phyloP scores from a whole-genome alignment of 2,329 filamentous ascomycete species.

The Penicillium crustosum region DNA sequence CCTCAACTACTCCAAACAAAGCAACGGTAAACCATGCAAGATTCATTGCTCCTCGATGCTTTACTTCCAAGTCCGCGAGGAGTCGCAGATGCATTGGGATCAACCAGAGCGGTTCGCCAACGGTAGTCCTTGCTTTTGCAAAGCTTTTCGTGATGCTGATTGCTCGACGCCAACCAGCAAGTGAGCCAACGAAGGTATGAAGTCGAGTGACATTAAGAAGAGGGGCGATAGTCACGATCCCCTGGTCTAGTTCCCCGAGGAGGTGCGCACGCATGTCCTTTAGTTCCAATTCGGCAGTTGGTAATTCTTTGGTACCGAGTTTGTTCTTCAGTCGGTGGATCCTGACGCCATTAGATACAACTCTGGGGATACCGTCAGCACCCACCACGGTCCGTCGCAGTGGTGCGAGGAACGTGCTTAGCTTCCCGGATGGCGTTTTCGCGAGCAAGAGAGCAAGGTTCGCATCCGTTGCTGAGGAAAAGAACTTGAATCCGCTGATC shows the following conservation, averaged over 20 bases:
- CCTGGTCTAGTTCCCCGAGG: slow-evolving; percentile 65
- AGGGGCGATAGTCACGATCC: slow-evolving; percentile 66
- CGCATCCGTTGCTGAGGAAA: slow-evolving; percentile 65
- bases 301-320: slow-evolving; percentile 66
- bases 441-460: slow-evolving; percentile 66
- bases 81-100: slow-evolving; percentile 45
- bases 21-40: slow-evolving; percentile 36
- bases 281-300: slow-evolving; percentile 68
- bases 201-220: slow-evolving; percentile 65
- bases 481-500: slow-evolving; percentile 71
- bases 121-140: slow-evolving; percentile 39
- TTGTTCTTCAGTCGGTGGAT: slow-evolving; percentile 72
- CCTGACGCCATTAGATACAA: slow-evolving; percentile 61
- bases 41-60: slow-evolving; percentile 40
- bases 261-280: slow-evolving; percentile 62
- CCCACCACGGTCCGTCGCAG: slow-evolving; percentile 48
- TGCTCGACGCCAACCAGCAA: slow-evolving; percentile 41
- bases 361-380: slow-evolving; percentile 21
- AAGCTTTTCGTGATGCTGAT: slow-evolving; percentile 45
- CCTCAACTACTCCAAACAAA: slow-evolving; percentile 51
- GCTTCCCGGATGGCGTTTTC: slow-evolving; percentile 52
- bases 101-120: slow-evolving; percentile 39
- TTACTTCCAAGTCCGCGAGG: slow-evolving; percentile 41
- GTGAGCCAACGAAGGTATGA: slow-evolving; percentile 43
- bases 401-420: slow-evolving; percentile 66